These are phyloP conservation scores for Fusarium agapanthi DNA, from an alignment of 2,329 filamentous ascomycete species.

Conservation along the genomic window DNA sequence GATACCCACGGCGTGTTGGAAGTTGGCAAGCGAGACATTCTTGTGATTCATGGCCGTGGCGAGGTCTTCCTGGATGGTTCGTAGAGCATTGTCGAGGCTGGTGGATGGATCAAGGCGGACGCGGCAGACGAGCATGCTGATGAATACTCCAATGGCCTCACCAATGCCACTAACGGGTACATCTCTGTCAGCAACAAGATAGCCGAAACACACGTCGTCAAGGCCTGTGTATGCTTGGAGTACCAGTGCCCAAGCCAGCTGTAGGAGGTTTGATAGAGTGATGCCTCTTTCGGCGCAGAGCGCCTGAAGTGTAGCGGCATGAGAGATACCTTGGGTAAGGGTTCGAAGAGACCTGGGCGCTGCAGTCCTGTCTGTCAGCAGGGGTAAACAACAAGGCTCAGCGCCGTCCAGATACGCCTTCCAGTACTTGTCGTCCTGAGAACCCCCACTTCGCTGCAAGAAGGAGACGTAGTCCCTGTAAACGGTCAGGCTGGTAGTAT, in stretches of 20 bases:
- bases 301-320: background rate
- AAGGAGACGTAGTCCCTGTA: conserved; percentile 29
- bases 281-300: conserved; percentile 10
- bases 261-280: conserved; percentile 21
- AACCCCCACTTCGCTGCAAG: background rate
- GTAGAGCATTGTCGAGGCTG: background rate
- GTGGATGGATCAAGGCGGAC: background rate
- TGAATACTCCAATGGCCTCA: conserved; percentile 24
- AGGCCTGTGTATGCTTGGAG: conserved; percentile 26
- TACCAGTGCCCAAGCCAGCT: conserved; percentile 24
- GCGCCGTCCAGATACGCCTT: background rate
- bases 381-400: background rate
- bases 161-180: background rate
- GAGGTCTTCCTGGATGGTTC: conserved; percentile 1
- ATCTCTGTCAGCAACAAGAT: conserved; percentile 13
- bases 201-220: conserved; percentile 26
- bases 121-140: conserved; percentile 28
- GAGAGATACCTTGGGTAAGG: conserved; percentile 6
- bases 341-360: background rate
- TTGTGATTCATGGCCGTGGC: conserved; percentile 8
- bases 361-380: background rate
- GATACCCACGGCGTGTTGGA: background rate
- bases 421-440: conserved; percentile 12
- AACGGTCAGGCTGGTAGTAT: background rate
- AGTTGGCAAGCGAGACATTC: conserved; percentile 10